Conservation (phyloP, 2,329 filamentous ascomycete species). For the Sclerotinia spermophila region DNA sequence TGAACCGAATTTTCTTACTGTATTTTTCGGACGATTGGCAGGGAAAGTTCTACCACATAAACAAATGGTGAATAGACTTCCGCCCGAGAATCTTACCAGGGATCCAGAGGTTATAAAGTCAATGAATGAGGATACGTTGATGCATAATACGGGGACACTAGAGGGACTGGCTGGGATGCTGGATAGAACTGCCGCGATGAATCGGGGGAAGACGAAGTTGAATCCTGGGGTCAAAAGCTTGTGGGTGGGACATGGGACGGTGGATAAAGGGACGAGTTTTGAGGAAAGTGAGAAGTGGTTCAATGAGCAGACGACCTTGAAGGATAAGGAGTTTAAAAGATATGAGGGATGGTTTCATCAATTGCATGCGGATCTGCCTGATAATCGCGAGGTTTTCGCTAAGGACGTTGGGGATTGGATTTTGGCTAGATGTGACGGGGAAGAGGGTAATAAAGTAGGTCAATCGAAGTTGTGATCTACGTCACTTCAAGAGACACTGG, state of each 20-base stretch:
- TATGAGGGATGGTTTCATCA: conserved; percentile 81
- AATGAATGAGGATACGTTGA: conserved; percentile 63
- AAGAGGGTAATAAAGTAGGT: conserved; percentile 7
- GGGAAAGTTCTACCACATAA: conserved; percentile 62
- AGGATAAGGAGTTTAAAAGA: conserved; percentile 66
- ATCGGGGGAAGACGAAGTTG: conserved; percentile 51
- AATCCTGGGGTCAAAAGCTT: conserved; percentile 57
- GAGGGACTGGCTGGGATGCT: conserved; percentile 74
- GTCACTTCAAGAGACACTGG: neutral
- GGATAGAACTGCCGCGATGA: conserved; percentile 63
- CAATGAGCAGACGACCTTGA: conserved; percentile 49
- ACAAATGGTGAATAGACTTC: conserved; percentile 60
- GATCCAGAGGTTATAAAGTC: conserved; percentile 60
- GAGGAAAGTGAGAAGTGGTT: conserved; percentile 62
- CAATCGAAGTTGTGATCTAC: conserved; percentile 27
- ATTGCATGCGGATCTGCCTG: conserved; percentile 54
- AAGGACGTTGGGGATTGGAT: conserved; percentile 66
- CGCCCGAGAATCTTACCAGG: conserved; percentile 61
- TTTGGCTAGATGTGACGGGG: conserved; percentile 36
- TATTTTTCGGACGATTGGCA: conserved; percentile 64
- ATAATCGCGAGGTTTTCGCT: conserved; percentile 40
- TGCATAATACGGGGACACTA: conserved; percentile 83
- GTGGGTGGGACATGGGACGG: conserved; percentile 73
- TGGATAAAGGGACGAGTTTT: conserved; percentile 66
- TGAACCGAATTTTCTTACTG: conserved; percentile 59